Base-by-base conservation (phyloP, 352 stramenopile species). In the Pythium vanterpoolii region DNA sequence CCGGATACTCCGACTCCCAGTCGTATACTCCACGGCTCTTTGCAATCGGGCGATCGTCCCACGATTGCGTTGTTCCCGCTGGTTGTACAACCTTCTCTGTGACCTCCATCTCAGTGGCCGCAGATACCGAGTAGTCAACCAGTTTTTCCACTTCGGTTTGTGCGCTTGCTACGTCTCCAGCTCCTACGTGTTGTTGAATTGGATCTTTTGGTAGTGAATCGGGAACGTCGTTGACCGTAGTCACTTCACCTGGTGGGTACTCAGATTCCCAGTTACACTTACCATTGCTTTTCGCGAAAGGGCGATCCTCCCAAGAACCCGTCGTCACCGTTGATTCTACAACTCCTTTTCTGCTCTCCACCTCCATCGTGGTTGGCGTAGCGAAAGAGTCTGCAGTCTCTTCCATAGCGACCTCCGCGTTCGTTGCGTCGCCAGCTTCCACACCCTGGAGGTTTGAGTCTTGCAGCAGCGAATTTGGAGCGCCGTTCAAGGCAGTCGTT, bases 281-380 rank as follows among this genome's bases (percentile, higher is more conserved):
- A 10, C 45, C 55, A 43, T 34, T 30, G 28, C 42, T 58, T 33
- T 31, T 6, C 3, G 28, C 27, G 14, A 60, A 48, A 28, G 58
- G 58, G 16, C 50, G 58, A 43, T 65, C 58, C 38, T 65, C 58
- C 58, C 58, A 65, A 30, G 58, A 55, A 4, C 14, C 48, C 7
- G 44, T 24, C 3, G 24, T 11, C 5, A 13, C 34, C 7, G 34
- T 18, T 18, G 8, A 18, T 42, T 42, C 34, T 18, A 18, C 34
- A 42, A n/a, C 34, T 18, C 19, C 34, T 21, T 42, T 18, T 23
- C 1, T 18, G 9, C 4, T 0, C 9, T 6, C 34, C 34, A 42
- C 19, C 14, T 42, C 34, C 14, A n/a, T 18, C 18, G 18, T 19
- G 13, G 19, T n/a, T 13, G 34, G 13, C 13, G 34, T 5, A 42